Percentiles rank a stretch among this genome's conserved stretches.
Conservation (phyloP, 2,329 filamentous ascomycete species). For the Cytospora paraplurivora region DNA sequence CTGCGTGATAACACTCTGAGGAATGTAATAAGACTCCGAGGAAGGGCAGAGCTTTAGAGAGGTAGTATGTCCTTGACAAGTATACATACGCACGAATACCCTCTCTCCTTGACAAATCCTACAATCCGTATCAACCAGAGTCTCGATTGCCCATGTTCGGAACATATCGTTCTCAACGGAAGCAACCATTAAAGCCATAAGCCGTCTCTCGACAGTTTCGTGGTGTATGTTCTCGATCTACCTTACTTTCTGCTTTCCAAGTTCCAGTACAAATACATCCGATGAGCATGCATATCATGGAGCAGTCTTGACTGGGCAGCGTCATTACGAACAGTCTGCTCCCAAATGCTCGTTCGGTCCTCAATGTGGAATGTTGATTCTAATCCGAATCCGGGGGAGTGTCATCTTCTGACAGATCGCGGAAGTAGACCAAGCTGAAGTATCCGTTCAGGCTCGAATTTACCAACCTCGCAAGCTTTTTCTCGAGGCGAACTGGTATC, state of each 20-base stretch:
- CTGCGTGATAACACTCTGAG: not conserved
- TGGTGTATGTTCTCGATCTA: not conserved
- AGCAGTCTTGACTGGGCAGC: not conserved
- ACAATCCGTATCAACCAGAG: not conserved
- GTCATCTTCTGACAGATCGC: constrained; percentile 39
- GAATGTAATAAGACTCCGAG: no score
- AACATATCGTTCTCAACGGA: not conserved
- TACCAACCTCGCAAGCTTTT: constrained; percentile 34
- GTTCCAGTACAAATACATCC: not conserved
- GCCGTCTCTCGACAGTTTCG: not conserved
- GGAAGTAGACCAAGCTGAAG: constrained; percentile 39
- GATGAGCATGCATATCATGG: no score
- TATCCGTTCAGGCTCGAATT: constrained; percentile 35
- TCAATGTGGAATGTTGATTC: not conserved
- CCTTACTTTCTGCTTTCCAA: not conserved
- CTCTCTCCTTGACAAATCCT: not conserved
- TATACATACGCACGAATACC: not conserved
- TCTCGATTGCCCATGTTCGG: not conserved
- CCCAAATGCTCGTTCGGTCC: no score
- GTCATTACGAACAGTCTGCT: not conserved
- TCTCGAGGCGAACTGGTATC: constrained; percentile 35
- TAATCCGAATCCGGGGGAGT: constrained; percentile 18
- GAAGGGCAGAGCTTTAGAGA: not conserved
- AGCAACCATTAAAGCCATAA: not conserved
- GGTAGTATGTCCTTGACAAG: not conserved